A percentile compares a stretch with the other conserved stretches of the same genome.
These are phyloP conservation scores for Pyrenochaeta sp. DNA, from an alignment of 2,329 filamentous ascomycete genomes.

Conservation along the genomic window DNA sequence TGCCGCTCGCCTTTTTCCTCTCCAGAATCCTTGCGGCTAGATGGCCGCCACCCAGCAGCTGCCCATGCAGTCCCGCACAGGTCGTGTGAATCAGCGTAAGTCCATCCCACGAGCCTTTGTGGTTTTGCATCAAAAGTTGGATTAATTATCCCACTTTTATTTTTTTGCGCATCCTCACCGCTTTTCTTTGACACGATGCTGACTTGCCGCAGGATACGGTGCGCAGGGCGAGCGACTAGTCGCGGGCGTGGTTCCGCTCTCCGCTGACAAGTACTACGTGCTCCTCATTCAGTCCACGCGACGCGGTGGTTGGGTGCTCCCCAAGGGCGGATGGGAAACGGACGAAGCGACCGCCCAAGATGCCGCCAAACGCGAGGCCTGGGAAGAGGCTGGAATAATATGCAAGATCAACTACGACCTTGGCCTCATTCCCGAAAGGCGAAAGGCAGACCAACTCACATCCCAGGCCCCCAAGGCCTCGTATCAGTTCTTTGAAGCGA, in stretches of 20 bases:
- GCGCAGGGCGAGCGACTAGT: slow-evolving; percentile 92
- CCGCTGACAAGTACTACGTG: slow-evolving; percentile 84
- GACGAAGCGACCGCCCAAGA: slow-evolving; percentile 89
- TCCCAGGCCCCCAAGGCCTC: slow-evolving; percentile 74
- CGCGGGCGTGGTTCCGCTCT: slow-evolving; percentile 91
- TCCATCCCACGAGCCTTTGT: slow-evolving; percentile 45
- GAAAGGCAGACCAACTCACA: slow-evolving; percentile 63
- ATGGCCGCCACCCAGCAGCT: slow-evolving; percentile 58
- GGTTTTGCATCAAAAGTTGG: slow-evolving; percentile 7
- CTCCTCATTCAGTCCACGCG: slow-evolving; percentile 92
- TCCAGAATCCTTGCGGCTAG: slow-evolving; percentile 15
- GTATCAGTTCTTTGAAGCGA: slow-evolving; percentile 86
- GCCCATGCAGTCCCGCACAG: slow-evolving; percentile 73
- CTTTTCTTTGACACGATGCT: slow-evolving; percentile 12
- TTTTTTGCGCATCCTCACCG: slow-evolving; percentile 10
- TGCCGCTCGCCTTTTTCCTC: slow-evolving; percentile 9
- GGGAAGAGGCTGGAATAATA: slow-evolving; percentile 96
- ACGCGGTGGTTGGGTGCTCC: slow-evolving; percentile 92
- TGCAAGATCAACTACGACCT: slow-evolving; percentile 86
- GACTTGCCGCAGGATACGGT: slow-evolving; percentile 76
- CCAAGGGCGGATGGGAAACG: slow-evolving; percentile 96
- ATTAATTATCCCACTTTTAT: slow-evolving; percentile 1
- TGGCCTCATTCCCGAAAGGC: slow-evolving; percentile 84
- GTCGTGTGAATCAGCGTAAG: slow-evolving; percentile 83
- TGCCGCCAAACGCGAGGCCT: slow-evolving; percentile 86